A percentile compares a stretch with the other conserved stretches of the same genome.
Evolutionary conservation across 257 asterid species (phyloP).

Genomic region (Plantago major): DNA sequence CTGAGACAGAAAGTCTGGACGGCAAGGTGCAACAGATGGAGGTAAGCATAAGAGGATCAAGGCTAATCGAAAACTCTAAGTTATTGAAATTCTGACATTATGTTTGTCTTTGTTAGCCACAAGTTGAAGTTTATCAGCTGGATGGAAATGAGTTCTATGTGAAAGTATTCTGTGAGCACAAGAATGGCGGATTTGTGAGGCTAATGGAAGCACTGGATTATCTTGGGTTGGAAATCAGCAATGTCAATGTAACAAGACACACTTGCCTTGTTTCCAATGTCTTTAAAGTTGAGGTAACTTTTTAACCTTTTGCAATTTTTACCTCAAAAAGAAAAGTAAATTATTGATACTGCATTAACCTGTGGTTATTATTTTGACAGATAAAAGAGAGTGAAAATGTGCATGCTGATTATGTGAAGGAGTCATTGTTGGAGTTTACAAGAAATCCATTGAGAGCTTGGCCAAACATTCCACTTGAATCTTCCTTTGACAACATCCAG

Average conservation of each 20-base stretch:
- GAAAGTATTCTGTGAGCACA: conserved; percentile 55
- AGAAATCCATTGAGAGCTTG: conserved; percentile 35
- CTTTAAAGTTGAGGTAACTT: conserved; percentile 57
- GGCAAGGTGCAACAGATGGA: conserved; percentile 59
- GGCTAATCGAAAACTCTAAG: not conserved
- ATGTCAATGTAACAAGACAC: conserved; percentile 53
- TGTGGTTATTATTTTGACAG: conserved; percentile 21
- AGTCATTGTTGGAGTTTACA: conserved; percentile 48
- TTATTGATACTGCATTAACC: not conserved
- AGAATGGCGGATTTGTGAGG: conserved; percentile 56
- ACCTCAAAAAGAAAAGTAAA: no score
- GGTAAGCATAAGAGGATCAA: conserved; percentile 28
- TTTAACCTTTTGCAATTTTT: not conserved
- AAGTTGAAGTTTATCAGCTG: conserved; percentile 55
- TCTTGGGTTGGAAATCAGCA: conserved; percentile 48
- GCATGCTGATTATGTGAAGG: conserved; percentile 51
- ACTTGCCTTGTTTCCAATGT: conserved; percentile 50
- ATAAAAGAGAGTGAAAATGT: conserved; percentile 39
- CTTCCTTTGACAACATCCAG: conserved; percentile 22
- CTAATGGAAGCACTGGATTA: conserved; percentile 46
- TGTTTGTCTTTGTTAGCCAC: conserved; percentile 39
- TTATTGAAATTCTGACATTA: not conserved
- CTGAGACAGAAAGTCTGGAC: conserved; percentile 22
- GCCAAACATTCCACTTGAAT: conserved; percentile 24
- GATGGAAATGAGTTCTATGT: conserved; percentile 53